Base-by-base conservation (phyloP, 495 filamentous ascomycete genomes). In the Jackrogersella multiformis region DNA sequence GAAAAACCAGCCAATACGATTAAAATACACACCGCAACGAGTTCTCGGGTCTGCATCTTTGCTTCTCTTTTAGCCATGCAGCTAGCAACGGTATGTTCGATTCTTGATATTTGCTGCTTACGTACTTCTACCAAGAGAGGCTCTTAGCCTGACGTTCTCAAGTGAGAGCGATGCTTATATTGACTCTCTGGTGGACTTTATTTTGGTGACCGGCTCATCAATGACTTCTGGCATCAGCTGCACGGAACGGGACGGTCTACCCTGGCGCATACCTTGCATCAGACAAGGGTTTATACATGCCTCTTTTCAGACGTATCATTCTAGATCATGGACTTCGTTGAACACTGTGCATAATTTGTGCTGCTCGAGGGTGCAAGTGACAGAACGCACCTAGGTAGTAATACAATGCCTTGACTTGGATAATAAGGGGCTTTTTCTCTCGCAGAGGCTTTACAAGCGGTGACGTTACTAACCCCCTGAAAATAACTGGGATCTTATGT, bases 401-500 rank as follows among this genome's bases (percentile, higher is more conserved):
- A 15, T 24, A 49, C 39, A 60, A 63, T n/a, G 5, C 46, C 44
- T 63, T 28, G 30, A 15, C n/a, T 32, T 24, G 20, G 24, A 38
- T 53, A 9, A 23, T 30, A 53, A 30, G 49, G 49, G 32, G 30
- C 10, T 53, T 28, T 26, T 2, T 39, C 12, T 36, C 2, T 10
- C 23, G 15, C 42, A 48, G 18, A 24, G 49, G 20, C 21, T 46
- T 15, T 24, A 3, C 16, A n/a, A n/a, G n/a, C 18, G 49, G 46
- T 63, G 48, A 30, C 49, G 60, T 36, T 5, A 13, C 12, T 6
- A 34, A 35, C 20, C 60, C 60, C 60, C 34, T 18, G 60, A 5
- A 63, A 26, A 9, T 10, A 46, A 28, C 49, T 15, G 15, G 60
- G 49, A 63, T 56, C 28, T 55, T 41, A 35, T 35, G 39, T n/a